Evolutionary conservation across 169 alveolate species (phyloP), one percentile per base, ranked within the genome.

Genomic region (Cryptosporidium xiaoi): DNA sequence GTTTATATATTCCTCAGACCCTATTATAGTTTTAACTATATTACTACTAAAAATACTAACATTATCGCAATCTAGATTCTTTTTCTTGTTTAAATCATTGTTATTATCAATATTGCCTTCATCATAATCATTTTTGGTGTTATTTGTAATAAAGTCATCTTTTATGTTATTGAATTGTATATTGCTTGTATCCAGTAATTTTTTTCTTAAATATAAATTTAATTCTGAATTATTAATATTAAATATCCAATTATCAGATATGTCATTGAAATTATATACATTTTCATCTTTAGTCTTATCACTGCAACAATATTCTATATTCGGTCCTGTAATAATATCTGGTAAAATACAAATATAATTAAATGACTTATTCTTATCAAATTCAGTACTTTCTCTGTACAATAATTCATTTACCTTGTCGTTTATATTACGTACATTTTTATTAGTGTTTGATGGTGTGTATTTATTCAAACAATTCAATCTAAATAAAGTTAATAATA

Each of bases 271-370:
- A 48, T 56, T 20, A 24, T 77, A 60, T 12, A 27, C 4, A 20
- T 6, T 33, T 62, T 7, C n/a, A 24, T 60, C 64, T 40, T 40
- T 33, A 12, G 58, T 66, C 1, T 16, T 4, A 27, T 31, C 20
- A 56, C 3, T 24, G 27, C 36, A 44, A 8, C 3, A 24, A 64
- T 51, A 69, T 13, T 24, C 48, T n/a, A 53, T 51, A 33, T 18
- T 69, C 13, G 87, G 87, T 2, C 87, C 87, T 0, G 87, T 34
- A 20, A 77, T 77, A 15, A 77, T 36, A 62, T 77, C 87, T 3
- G 87, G 87, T 24, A 77, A 2, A 29, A 77, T 20, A 36, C 87
- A 77, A 60, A 62, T 13, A 40, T 77, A 60, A 62, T 77, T 60
- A 27, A 33, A 60, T 8, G 87, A 55, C 2, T 53, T 53, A 62